Evolutionary conservation across 768 basidiomycete species (phyloP), one percentile per base, ranked within the genome.

Genomic region (Auriscalpium orientale): DNA sequence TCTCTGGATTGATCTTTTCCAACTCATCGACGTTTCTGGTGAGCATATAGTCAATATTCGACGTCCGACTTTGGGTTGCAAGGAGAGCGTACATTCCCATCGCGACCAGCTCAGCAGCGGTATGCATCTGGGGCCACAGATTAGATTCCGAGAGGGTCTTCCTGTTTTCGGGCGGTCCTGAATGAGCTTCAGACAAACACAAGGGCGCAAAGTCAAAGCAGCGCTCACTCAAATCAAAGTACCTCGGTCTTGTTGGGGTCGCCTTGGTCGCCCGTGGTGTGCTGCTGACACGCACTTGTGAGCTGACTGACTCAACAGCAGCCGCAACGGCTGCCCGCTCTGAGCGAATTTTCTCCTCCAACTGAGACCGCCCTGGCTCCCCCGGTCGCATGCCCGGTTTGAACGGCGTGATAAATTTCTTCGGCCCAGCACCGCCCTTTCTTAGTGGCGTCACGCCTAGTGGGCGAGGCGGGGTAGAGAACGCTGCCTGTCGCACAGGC

Each of bases 381-480:
- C 72, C 72, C 47, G 79, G 77, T 58, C 70, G 71, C 71, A 78
- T 72, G 28, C 77, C 79, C 6, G 67, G 53, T 62, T 85, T 87
- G 66, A 87, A 87, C 34, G 81, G 81, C 0, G 81, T 74, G 59
- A 74, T 77, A 59, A 82, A 83, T 21, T 74, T 70, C 55, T 72
- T 77, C 13, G 65, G 21, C 10, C 3, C 38, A 18, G 57, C 55
- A 28, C 2, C 28, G 37, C 51, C 53, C 3, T 49, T 35, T 46
- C 57, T 47, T 7, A 21, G 21, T 28, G 52, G 52, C 10, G 52
- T 53, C 10, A 54, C 54, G 22, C 53, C 55, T 11, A 33, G 46
- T n/a, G 43, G 18, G 6, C 38, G 40, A 36, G 49, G 46, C 16
- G 58, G 53, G 34, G 56, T 57, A 4, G 59, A 46, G 21, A 60